Conservation (phyloP, 2,329 filamentous ascomycete genomes). For the Ophiocordyceps camponoti-floridani region DNA sequence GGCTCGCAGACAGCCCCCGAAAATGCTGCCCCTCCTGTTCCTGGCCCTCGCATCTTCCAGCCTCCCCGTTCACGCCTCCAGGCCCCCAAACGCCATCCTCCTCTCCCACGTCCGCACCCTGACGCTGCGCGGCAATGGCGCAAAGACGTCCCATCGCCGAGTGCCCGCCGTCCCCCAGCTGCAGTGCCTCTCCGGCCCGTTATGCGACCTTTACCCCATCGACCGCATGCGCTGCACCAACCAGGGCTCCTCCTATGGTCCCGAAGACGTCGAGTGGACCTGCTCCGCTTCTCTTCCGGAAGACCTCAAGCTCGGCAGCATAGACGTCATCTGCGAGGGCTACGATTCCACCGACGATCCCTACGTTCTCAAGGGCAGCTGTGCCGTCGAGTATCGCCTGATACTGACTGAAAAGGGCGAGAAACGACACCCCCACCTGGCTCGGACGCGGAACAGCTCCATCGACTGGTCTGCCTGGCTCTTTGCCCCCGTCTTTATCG, state of each 20-base stretch:
- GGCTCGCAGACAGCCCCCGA: background rate
- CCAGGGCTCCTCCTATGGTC: conserved; percentile 59
- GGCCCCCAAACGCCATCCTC: conserved; percentile 33
- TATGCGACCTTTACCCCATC: conserved; percentile 54
- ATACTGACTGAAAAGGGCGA: conserved; percentile 63
- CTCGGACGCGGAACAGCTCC: conserved; percentile 16
- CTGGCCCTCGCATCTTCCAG: conserved; percentile 9
- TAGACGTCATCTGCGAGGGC: conserved; percentile 86
- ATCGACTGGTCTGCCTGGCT: conserved; percentile 21
- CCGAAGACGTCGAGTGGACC: conserved; percentile 78
- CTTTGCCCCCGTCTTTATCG: conserved; percentile 46
- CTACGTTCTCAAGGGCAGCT: conserved; percentile 81
- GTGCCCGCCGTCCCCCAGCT: conserved; percentile 63
- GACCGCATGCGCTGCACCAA: conserved; percentile 85
- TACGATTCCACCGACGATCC: conserved; percentile 61
- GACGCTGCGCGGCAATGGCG: conserved; percentile 49
- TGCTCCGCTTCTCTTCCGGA: conserved; percentile 48
- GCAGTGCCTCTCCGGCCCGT: conserved; percentile 49
- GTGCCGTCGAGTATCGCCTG: conserved; percentile 78
- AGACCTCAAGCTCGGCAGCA: conserved; percentile 56
- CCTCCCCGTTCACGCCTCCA: conserved; percentile 9
- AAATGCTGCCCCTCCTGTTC: background rate
- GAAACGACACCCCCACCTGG: conserved; percentile 43
- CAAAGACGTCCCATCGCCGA: conserved; percentile 58
- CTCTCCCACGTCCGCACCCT: conserved; percentile 53